These are phyloP conservation scores for Barbatosphaeria neglecta DNA, from an alignment of 495 filamentous ascomycete genomes.

Conservation along the genomic window DNA sequence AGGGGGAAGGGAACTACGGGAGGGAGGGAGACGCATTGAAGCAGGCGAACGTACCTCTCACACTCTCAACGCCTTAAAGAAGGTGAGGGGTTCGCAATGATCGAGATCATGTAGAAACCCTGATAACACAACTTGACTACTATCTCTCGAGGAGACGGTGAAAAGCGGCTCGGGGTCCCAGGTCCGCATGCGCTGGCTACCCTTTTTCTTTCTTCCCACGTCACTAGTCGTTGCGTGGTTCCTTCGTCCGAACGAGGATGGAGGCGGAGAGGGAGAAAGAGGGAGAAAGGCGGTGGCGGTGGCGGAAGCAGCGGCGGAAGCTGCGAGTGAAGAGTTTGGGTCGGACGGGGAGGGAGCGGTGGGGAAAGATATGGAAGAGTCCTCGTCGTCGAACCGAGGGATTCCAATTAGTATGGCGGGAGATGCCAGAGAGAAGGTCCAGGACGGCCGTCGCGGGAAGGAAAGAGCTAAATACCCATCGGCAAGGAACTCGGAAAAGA, in stretches of 20 bases:
- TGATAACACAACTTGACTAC: conserved; percentile 1
- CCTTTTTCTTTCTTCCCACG: not conserved
- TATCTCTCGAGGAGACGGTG: conserved; percentile 1
- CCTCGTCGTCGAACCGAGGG: conserved; percentile 27
- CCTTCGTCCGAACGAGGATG: not conserved
- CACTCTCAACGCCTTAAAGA: conserved; percentile 20
- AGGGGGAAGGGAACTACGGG: not conserved
- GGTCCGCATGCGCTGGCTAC: not conserved
- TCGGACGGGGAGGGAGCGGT: conserved; percentile 16
- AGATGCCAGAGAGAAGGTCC: conserved; percentile 6
- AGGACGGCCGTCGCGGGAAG: conserved; percentile 6
- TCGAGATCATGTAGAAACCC: conserved; percentile 21
- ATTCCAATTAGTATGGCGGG: conserved; percentile 8
- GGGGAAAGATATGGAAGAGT: conserved; percentile 14
- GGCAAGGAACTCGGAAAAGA: conserved; percentile 1
- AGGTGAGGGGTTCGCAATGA: conserved; percentile 16
- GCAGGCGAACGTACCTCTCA: conserved; percentile 13
- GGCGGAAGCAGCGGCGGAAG: conserved; percentile 1
- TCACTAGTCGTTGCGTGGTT: not conserved
- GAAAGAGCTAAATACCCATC: conserved; percentile 4
- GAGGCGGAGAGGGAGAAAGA: not conserved
- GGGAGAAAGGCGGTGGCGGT: conserved; percentile 3
- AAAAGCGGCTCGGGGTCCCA: not conserved
- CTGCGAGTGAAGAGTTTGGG: conserved; percentile 6
- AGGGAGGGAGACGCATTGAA: conserved; percentile 4